phyloP scores from a whole-genome alignment of 2,329 filamentous ascomycete species.

The Pseudopyricularia cyperi region DNA sequence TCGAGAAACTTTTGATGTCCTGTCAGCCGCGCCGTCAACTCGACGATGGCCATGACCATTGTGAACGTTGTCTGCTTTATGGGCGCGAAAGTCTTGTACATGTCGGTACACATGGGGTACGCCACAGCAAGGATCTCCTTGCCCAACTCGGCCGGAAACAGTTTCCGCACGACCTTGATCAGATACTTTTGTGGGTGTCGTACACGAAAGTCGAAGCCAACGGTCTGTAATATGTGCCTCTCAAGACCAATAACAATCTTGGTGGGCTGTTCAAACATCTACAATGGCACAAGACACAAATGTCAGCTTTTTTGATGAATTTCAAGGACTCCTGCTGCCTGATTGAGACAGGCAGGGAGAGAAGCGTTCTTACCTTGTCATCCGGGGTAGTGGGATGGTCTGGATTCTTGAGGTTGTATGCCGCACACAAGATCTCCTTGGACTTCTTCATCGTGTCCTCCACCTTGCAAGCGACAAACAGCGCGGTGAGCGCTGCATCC shows the following conservation, averaged over 20 bases:
- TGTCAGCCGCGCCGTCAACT: slow-evolving; percentile 62
- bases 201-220: slow-evolving; percentile 86
- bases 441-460: slow-evolving; percentile 98
- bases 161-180: slow-evolving; percentile 59
- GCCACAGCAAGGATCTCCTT: slow-evolving; percentile 51
- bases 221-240: slow-evolving; percentile 81
- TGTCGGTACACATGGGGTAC: slow-evolving; percentile 73
- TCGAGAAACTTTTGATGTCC: slow-evolving; percentile 37
- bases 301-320: not conserved
- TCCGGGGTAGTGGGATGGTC: slow-evolving; percentile 62
- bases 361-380: slow-evolving; percentile 49
- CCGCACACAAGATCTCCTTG: slow-evolving; percentile 78
- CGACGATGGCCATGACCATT: slow-evolving; percentile 69
- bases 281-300: not conserved
- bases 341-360: not conserved
- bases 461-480: slow-evolving; percentile 92
- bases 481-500: slow-evolving; percentile 75
- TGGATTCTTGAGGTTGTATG: slow-evolving; percentile 68
- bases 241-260: slow-evolving; percentile 82
- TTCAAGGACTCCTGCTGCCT: too few relatives aligned
- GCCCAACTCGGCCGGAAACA: slow-evolving; percentile 32
- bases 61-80: slow-evolving; percentile 82
- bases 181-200: slow-evolving; percentile 78
- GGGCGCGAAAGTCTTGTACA: slow-evolving; percentile 87
- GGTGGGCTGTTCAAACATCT: slow-evolving; percentile 70